Evolutionary conservation across 306 rosid species (phyloP), one percentile per base, ranked within the genome.

Genomic region (Canavalia gladiata): DNA sequence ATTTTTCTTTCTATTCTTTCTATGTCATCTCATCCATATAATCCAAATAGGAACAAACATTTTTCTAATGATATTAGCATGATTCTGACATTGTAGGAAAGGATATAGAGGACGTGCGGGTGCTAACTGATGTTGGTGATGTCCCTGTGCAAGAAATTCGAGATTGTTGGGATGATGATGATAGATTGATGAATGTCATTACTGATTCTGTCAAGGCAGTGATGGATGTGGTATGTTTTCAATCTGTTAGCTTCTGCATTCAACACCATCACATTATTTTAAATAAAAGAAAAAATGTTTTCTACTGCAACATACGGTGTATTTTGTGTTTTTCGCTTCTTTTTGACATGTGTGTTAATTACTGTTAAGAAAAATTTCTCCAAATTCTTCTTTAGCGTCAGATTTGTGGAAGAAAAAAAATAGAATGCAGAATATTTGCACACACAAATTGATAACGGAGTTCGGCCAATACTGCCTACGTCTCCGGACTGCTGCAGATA

Each of bases 91-190:
- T 68, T 87, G 72, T 80, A 96, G 99, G 98, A 81, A 96, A 93
- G 79, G 90, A 90, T 8, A 82, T 96, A 71, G 83, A 72, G 8
- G 99, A 96, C 50, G 94, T 94, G 4, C 81, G 98, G 47, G 97
- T 96, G 79, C 90, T 96, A 68, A 93, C 94, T 28, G 98, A 93
- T 87, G 99, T 93, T 35, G 98, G 99, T 18, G 98, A 96, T 83
- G 91, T 96, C 52, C 99, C 99, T 46, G 91, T 96, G 74, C 98
- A 93, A 87, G 99, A 96, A 86, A 88, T 96, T 85, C 86, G 99
- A 80, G 99, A 95, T 72, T 95, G 95, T 78, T 9, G 49, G 39
- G 84, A 72, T 51, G 80, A 73, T 71, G 99, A 96, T 74, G 87
- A 92, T 77, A 89, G 94, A 80, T 77, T 96, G 87, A 96, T 96